phyloP scores from a whole-genome alignment of 331 rosid species.

The Rhamnella rubrinervis region DNA sequence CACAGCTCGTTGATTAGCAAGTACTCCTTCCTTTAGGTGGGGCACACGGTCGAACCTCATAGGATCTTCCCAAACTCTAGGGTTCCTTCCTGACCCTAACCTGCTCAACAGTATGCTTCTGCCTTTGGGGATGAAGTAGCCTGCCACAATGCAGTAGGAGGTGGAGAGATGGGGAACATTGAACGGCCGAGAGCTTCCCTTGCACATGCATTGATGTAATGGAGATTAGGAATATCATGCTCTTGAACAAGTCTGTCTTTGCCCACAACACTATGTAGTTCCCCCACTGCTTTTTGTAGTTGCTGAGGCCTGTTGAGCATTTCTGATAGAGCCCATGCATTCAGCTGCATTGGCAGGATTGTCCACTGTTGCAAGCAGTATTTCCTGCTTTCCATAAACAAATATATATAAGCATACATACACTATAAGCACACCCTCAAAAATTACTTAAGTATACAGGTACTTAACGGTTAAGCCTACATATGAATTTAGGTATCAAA shows the following conservation, averaged over 20 bases:
- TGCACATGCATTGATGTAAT: slow-evolving; percentile 37
- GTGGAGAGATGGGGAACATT: slow-evolving; percentile 30
- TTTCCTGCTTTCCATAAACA: slow-evolving; percentile 25
- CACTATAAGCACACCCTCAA: not conserved
- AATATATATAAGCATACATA: too few relatives aligned
- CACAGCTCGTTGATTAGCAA: not conserved
- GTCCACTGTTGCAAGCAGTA: slow-evolving; percentile 32
- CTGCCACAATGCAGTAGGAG: slow-evolving; percentile 17
- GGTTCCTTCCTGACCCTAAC: slow-evolving; percentile 34
- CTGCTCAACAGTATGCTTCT: slow-evolving; percentile 39
- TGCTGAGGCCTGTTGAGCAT: slow-evolving; percentile 42
- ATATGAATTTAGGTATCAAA: not conserved
- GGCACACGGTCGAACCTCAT: slow-evolving; percentile 24
- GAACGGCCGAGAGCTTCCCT: slow-evolving; percentile 39
- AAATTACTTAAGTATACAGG: too few relatives aligned
- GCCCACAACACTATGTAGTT: too few relatives aligned
- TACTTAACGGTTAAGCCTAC: too few relatives aligned
- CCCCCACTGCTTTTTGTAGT: too few relatives aligned
- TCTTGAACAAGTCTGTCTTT: slow-evolving; percentile 39
- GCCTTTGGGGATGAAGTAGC: slow-evolving; percentile 48
- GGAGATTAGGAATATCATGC: slow-evolving; percentile 39
- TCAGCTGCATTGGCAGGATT: slow-evolving; percentile 40
- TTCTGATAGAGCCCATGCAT: slow-evolving; percentile 45
- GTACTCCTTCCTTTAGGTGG: too few relatives aligned
- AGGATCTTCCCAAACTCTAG: slow-evolving; percentile 37